Percentiles rank a stretch among this genome's conserved stretches.
Evolutionary conservation across 2,329 filamentous ascomycete species (phyloP).

Genomic region (Lomentospora prolificans): DNA sequence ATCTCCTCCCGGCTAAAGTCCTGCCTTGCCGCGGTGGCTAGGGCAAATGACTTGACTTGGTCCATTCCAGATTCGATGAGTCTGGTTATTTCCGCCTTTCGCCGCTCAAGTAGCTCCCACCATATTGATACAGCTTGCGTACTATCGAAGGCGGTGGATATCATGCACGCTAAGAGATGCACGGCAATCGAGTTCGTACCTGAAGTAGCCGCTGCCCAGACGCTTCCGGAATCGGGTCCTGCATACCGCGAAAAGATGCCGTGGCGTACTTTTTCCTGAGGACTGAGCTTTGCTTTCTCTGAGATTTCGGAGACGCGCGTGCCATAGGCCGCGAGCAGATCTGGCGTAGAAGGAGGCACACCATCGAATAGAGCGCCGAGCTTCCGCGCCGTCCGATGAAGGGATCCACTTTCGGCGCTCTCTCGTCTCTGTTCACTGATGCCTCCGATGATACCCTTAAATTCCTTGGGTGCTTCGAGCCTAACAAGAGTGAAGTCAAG

Average conservation of each 20-base stretch:
- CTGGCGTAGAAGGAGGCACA: constrained; percentile 19
- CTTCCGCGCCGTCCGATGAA: constrained; percentile 21
- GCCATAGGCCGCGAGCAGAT: constrained; percentile 24
- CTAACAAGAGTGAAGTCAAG: constrained; percentile 32
- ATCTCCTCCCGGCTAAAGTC: neutral
- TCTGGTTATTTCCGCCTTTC: neutral
- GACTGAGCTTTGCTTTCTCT: neutral
- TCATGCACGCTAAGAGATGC: constrained; percentile 15
- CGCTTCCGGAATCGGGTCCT: constrained; percentile 17
- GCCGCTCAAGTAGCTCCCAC: neutral
- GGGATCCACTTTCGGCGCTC: neutral
- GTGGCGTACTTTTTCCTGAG: neutral
- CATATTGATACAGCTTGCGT: neutral
- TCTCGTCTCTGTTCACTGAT: neutral
- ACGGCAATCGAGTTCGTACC: constrained; percentile 17
- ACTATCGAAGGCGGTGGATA: neutral
- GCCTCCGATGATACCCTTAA: neutral
- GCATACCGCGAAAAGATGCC: constrained; percentile 9
- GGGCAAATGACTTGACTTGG: too few species aligned
- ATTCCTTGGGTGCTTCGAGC: constrained; percentile 27
- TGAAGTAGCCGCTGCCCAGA: constrained; percentile 20
- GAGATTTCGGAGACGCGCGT: constrained; percentile 21
- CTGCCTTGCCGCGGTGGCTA: neutral
- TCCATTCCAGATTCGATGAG: neutral
- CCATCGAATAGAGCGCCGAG: constrained; percentile 28